Conservation (phyloP, 768 basidiomycete species). For the Phanerodontia chrysosporium region DNA sequence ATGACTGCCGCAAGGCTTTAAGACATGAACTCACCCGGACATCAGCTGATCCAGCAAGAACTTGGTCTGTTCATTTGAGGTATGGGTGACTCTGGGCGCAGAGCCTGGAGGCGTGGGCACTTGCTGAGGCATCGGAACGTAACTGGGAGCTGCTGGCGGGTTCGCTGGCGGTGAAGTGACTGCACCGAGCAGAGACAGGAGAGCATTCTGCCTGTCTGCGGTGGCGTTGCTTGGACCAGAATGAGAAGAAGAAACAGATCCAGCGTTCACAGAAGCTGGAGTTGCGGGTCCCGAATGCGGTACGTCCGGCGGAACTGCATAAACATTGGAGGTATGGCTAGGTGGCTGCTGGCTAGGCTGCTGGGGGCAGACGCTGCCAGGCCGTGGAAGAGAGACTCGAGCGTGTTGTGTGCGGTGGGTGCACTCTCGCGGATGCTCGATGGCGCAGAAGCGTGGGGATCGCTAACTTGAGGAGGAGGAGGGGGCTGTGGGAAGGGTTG, state of each 20-base stretch:
- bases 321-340: constrained; percentile 18
- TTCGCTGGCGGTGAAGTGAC: constrained; percentile 35
- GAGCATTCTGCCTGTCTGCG: constrained; percentile 69
- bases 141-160: constrained; percentile 20
- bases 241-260: constrained; percentile 37
- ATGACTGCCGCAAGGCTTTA: constrained; percentile 1
- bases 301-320: constrained; percentile 24
- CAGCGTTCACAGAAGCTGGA: constrained; percentile 35
- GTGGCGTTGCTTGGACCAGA: constrained; percentile 34
- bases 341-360: constrained; percentile 34
- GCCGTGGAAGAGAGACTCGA: constrained; percentile 67
- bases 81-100: constrained; percentile 47
- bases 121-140: constrained; percentile 43
- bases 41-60: constrained; percentile 76
- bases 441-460: constrained; percentile 30
- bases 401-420: constrained; percentile 48
- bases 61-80: constrained; percentile 67
- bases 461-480: constrained; percentile 18
- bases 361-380: constrained; percentile 34
- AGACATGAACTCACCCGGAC: constrained; percentile 56
- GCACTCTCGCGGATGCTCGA: constrained; percentile 33
- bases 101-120: constrained; percentile 68
- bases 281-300: constrained; percentile 41
- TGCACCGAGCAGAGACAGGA: constrained; percentile 65
- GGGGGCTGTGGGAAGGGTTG: constrained; percentile 18